Evolutionary conservation across 495 filamentous ascomycete genomes (phyloP).

Genomic region (Hyaloscypha bicolor): DNA sequence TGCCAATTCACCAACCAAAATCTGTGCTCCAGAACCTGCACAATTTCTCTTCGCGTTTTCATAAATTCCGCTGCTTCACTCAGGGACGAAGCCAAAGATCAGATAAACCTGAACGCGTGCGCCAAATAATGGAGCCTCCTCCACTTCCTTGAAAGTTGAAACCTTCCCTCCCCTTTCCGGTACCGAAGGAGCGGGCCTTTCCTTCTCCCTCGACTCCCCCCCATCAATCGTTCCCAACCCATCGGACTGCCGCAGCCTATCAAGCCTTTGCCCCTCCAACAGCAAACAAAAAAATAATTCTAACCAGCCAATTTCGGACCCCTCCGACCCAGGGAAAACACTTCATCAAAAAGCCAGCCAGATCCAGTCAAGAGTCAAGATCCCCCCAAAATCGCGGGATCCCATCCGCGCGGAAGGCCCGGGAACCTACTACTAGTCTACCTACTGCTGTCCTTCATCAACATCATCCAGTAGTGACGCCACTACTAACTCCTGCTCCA

Average conservation of each 20-base stretch:
- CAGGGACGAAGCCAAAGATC: neutral
- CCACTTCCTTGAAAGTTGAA: no score
- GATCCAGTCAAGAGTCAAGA: neutral
- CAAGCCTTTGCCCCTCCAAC: neutral
- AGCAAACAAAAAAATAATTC: neutral
- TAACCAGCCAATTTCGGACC: neutral
- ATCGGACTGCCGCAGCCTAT: constrained; percentile 13
- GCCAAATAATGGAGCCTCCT: neutral
- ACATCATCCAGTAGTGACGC: no score
- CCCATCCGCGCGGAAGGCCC: constrained; percentile 14
- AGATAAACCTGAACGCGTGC: neutral
- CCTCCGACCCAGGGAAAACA: neutral
- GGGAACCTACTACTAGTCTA: neutral
- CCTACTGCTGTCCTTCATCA: neutral
- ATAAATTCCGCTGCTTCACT: neutral
- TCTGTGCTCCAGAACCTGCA: neutral
- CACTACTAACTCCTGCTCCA: neutral
- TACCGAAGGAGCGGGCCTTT: constrained; percentile 1
- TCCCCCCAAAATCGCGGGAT: neutral
- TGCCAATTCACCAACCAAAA: neutral
- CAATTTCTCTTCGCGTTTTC: neutral
- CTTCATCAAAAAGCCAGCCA: neutral
- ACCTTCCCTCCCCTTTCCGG: neutral
- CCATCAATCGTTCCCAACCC: neutral
- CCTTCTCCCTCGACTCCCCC: neutral